Percentiles rank a stretch among this genome's conserved stretches.
Evolutionary conservation across 2,329 filamentous ascomycete genomes (phyloP).

Genomic region (Beauveria asiatica): DNA sequence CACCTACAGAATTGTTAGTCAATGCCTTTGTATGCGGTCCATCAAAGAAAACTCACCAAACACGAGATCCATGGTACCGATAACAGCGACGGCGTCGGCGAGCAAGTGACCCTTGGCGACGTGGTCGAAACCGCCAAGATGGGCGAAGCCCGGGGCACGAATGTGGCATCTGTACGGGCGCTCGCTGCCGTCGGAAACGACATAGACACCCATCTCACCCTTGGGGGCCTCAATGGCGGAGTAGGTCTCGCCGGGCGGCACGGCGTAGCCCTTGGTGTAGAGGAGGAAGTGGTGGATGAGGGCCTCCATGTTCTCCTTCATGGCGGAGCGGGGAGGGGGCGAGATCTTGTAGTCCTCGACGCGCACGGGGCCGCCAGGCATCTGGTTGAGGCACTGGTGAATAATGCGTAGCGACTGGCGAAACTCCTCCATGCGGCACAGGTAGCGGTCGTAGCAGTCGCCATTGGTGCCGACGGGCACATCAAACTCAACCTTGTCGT

Average conservation of each 20-base stretch:
- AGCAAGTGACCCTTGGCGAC: slow-evolving; percentile 85
- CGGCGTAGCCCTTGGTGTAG: slow-evolving; percentile 96
- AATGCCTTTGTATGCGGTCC: background rate
- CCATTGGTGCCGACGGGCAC: slow-evolving; percentile 94
- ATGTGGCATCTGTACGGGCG: slow-evolving; percentile 97
- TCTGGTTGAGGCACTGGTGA: slow-evolving; percentile 97
- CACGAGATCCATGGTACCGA: slow-evolving; percentile 82
- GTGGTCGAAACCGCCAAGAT: slow-evolving; percentile 90
- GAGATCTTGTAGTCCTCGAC: slow-evolving; percentile 99
- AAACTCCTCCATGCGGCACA: slow-evolving; percentile 99
- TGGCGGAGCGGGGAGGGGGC: slow-evolving; percentile 88
- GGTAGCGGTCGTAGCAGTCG: slow-evolving; percentile 98
- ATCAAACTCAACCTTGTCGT: slow-evolving; percentile 96
- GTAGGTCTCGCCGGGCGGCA: slow-evolving; percentile 97
- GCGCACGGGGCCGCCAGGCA: slow-evolving; percentile 87
- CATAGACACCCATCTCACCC: slow-evolving; percentile 97
- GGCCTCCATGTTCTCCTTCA: slow-evolving; percentile 99
- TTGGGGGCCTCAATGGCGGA: slow-evolving; percentile 98
- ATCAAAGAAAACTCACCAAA: slow-evolving; percentile 54
- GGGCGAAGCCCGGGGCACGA: slow-evolving; percentile 90
- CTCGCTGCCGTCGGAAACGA: slow-evolving; percentile 94
- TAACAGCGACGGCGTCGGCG: slow-evolving; percentile 93
- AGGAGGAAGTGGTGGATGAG: slow-evolving; percentile 98
- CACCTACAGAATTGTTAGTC: slow-evolving; percentile 38
- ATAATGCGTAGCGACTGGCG: slow-evolving; percentile 96